A percentile compares a stretch with the other conserved stretches of the same genome.
phyloP scores from a whole-genome alignment of 2,329 filamentous ascomycete species.

The Fusarium oligoseptatum region DNA sequence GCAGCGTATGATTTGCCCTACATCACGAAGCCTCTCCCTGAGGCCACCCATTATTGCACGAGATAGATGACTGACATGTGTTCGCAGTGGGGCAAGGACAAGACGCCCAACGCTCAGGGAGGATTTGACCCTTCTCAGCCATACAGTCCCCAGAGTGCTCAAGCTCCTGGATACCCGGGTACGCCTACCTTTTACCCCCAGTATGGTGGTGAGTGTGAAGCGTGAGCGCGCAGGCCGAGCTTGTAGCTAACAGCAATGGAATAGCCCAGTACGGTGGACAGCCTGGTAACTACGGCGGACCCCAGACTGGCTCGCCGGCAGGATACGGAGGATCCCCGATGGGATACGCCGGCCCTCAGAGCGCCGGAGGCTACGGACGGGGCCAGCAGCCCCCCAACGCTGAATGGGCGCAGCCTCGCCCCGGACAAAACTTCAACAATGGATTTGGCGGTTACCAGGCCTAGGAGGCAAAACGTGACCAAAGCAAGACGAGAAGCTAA shows the following conservation, averaged over 20 bases:
- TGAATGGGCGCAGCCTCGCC: constrained; percentile 67
- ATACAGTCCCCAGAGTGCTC: constrained; percentile 80
- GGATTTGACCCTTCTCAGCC: constrained; percentile 82
- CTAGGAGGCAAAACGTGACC: constrained; percentile 53
- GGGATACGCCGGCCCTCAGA: constrained; percentile 78
- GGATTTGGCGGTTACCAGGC: constrained; percentile 75
- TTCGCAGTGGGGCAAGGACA: constrained; percentile 96
- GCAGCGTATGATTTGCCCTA: constrained; percentile 80
- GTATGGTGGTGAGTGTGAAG: constrained; percentile 78
- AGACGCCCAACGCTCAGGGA: constrained; percentile 79
- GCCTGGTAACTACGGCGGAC: constrained; percentile 75
- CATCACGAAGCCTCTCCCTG: background rate
- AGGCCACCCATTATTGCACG: background rate
- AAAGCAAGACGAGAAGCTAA: constrained; percentile 40
- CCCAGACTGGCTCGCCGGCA: constrained; percentile 71
- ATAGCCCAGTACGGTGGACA: constrained; percentile 72
- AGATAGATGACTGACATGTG: constrained; percentile 36
- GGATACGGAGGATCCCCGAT: constrained; percentile 76
- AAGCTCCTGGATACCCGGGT: constrained; percentile 79
- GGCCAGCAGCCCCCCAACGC: constrained; percentile 72
- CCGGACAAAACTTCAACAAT: constrained; percentile 69
- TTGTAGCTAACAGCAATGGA: constrained; percentile 45
- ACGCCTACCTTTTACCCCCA: constrained; percentile 93
- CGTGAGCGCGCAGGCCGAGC: background rate
- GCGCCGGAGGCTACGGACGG: constrained; percentile 87